Percentiles rank a stretch among this genome's conserved stretches.
phyloP scores from a whole-genome alignment of 768 basidiomycete genomes.

The Calocybe gangraenosa region DNA sequence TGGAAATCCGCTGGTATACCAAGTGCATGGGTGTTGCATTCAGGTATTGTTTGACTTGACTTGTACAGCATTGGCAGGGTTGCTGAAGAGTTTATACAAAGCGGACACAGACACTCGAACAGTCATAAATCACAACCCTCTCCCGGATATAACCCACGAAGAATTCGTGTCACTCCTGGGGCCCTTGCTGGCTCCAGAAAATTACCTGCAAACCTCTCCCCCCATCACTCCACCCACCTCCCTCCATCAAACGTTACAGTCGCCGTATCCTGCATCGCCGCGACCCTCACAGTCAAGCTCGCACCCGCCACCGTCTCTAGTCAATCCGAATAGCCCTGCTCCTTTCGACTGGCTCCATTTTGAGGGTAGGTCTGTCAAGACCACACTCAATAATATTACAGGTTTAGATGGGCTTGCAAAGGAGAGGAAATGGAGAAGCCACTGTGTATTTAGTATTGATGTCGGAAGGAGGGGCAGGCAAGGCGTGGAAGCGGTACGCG shows the following conservation, averaged over 20 bases:
- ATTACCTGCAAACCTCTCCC: constrained; percentile 45
- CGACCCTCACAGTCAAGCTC: constrained; percentile 27
- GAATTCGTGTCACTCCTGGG: constrained; percentile 79
- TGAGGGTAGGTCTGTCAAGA: constrained; percentile 76
- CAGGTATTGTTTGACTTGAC: constrained; percentile 46
- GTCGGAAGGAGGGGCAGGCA: constrained; percentile 70
- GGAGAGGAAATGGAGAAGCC: constrained; percentile 79
- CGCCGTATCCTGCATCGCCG: constrained; percentile 30
- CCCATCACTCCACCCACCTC: constrained; percentile 23
- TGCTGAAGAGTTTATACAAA: constrained; percentile 19
- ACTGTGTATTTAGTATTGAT: constrained; percentile 80
- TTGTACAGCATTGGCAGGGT: background rate
- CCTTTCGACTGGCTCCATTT: constrained; percentile 89
- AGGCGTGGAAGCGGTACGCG: constrained; percentile 72
- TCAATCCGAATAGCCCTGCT: constrained; percentile 57
- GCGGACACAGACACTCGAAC: constrained; percentile 59
- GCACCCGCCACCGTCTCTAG: constrained; percentile 25
- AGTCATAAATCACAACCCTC: constrained; percentile 82
- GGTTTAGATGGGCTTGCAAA: constrained; percentile 79
- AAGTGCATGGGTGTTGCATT: constrained; percentile 76
- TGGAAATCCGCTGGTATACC: constrained; percentile 73
- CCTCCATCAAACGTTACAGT: constrained; percentile 28
- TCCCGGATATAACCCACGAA: constrained; percentile 83
- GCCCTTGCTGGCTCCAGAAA: constrained; percentile 79
- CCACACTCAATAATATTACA: constrained; percentile 71